Conservation (phyloP, 768 basidiomycete species). For the Tylopilus sp. region DNA sequence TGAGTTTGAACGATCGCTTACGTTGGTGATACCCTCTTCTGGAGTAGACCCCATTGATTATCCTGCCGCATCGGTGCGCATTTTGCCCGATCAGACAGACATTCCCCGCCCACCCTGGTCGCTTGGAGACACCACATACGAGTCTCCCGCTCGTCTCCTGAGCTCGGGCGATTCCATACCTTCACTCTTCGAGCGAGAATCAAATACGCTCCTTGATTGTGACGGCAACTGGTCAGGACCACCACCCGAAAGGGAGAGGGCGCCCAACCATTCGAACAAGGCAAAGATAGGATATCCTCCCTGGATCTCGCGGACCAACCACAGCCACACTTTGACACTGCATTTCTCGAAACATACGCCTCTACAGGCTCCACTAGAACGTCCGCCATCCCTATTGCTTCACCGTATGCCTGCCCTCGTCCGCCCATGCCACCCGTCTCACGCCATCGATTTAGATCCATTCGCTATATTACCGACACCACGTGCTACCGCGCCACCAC, state of each 20-base stretch:
- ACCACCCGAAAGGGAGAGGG: background rate
- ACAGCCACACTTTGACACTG: background rate
- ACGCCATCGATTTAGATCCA: background rate
- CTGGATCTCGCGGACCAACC: background rate
- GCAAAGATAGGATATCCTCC: background rate
- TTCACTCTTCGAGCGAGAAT: background rate
- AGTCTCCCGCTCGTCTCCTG: too few relatives aligned
- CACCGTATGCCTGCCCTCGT: constrained; percentile 1
- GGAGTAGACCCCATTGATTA: background rate
- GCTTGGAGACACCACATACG: background rate
- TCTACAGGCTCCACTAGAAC: too few relatives aligned
- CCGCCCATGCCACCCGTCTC: constrained; percentile 7
- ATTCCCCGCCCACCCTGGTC: background rate
- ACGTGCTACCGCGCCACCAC: background rate
- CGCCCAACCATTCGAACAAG: background rate
- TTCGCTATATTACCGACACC: background rate
- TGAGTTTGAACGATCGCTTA: constrained; percentile 10
- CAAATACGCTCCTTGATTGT: background rate
- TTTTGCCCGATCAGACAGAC: background rate
- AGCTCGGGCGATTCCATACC: background rate
- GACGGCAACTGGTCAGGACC: background rate
- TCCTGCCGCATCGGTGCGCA: background rate
- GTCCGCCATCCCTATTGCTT: background rate
- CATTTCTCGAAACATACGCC: background rate
- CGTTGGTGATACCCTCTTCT: background rate